phyloP scores from a whole-genome alignment of 306 rosid species.

The Cicer arietinum region DNA sequence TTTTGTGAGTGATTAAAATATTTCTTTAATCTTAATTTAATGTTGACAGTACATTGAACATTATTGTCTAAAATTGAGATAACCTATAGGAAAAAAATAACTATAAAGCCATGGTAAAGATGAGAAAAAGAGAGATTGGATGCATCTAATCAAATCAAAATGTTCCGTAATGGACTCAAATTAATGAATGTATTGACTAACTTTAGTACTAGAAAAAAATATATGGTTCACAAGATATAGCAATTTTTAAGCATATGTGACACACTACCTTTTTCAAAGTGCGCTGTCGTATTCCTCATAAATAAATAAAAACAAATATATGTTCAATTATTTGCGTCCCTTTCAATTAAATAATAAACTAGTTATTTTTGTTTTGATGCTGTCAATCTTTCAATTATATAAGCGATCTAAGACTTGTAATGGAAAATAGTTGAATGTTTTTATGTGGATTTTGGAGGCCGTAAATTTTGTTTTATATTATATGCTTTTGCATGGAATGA shows the following conservation, averaged over 20 bases:
- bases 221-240: conserved; percentile 35
- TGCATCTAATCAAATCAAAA: conserved; percentile 41
- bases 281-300: conserved; percentile 55
- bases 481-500: conserved; percentile 47
- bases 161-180: conserved; percentile 49
- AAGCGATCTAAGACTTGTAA: not conserved
- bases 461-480: conserved; percentile 24
- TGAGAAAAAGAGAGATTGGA: conserved; percentile 2
- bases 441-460: conserved; percentile 11
- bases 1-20: too few species aligned
- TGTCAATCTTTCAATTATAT: conserved; percentile 42
- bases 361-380: conserved; percentile 34
- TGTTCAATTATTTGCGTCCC: conserved; percentile 47
- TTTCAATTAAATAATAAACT: conserved; percentile 38
- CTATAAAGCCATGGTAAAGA: conserved; percentile 27
- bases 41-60: too few species aligned
- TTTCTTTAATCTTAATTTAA: too few species aligned
- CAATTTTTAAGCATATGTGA: conserved; percentile 40
- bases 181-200: conserved; percentile 46
- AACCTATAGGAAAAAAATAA: too few species aligned
- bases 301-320: conserved; percentile 39
- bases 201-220: conserved; percentile 31
- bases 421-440: conserved; percentile 16
- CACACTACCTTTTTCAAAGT: conserved; percentile 47
- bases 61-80: too few species aligned